A percentile compares a stretch with the other conserved stretches of the same genome.
These are phyloP conservation scores for Nicotiana otophora DNA, from an alignment of 257 asterid species.

Conservation along the genomic window DNA sequence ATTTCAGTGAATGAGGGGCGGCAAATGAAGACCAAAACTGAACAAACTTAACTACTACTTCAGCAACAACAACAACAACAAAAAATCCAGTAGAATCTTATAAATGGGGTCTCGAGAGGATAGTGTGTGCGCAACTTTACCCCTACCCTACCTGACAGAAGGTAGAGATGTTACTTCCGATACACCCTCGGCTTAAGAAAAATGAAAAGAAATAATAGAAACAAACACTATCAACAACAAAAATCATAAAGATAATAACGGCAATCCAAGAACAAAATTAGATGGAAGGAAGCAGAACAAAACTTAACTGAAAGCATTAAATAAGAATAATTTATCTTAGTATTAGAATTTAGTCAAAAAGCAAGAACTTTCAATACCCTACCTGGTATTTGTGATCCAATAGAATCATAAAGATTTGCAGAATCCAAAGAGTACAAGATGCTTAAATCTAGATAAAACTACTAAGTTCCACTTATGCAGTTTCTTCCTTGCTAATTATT, in stretches of 20 bases:
- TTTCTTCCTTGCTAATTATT: constrained; percentile 4
- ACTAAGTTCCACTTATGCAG: not conserved
- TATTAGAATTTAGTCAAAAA: not conserved
- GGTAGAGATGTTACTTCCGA: no score
- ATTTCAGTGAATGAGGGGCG: constrained; percentile 14
- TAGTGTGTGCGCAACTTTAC: no score
- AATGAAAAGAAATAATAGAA: no score
- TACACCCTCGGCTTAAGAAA: no score
- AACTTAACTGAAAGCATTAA: not conserved
- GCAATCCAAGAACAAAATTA: no score
- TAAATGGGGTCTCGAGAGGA: no score
- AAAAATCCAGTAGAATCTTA: no score
- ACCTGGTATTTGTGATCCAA: not conserved
- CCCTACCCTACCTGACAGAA: no score
- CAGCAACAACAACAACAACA: no score
- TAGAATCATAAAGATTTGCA: not conserved
- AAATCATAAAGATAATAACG: no score
- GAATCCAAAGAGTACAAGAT: not conserved
- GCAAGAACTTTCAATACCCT: not conserved
- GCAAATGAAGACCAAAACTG: not conserved
- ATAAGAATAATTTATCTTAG: not conserved
- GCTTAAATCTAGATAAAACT: not conserved
- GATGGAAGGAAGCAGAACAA: not conserved
- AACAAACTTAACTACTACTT: not conserved
- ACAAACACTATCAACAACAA: no score